Base-by-base conservation (phyloP, 2,329 filamentous ascomycete species). In the Aspergillus japonicus region DNA sequence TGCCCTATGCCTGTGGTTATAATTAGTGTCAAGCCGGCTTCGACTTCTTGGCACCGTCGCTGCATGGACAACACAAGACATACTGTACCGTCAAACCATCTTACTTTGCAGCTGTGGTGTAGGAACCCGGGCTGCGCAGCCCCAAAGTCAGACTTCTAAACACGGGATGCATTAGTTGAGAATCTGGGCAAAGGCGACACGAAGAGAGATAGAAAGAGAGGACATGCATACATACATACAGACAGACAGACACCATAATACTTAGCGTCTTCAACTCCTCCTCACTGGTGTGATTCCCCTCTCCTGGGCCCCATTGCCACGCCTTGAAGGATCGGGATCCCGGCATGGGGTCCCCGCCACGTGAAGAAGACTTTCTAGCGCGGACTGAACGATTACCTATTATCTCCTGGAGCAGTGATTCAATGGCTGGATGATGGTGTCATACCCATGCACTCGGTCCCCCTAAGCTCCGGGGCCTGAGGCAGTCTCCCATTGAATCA, bases 311-410 rank as follows among this genome's bases (percentile, higher is more conserved):
- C 50, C 56, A 42, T 35, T 44, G 31, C 24, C 29, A 31, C 44
- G 26, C 44, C 11, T 47, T 29, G 56, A 54, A 47, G 50, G 56
- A 58, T 58, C 21, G 11, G 16, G 10, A 58, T 35, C 50, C 56
- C 19, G 29, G 50, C 44, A 50, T 54, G 44, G 31, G 29, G 31
- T 31, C n/a, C 31, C 50, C 31, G 21, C 50, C 56, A 54, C 56
- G 56, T 58, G 50, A 54, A 52, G 56, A n/a, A 44, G 39, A 44
- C 39, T 44, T 19, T 44, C 39, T 44, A 44, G 39, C 16, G 39
- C 39, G 16, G 16, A 16, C 39, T 5, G 39, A 44, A 19, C 6
- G 39, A 44, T 44, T 44, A 44, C 14, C 6, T n/a, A 19, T 29
- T 29, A 29, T 29, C 26, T 8, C 26, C 8, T 29, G 26, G 26